Conservation (phyloP, 345 rosid species). For the Trapa incisa region DNA sequence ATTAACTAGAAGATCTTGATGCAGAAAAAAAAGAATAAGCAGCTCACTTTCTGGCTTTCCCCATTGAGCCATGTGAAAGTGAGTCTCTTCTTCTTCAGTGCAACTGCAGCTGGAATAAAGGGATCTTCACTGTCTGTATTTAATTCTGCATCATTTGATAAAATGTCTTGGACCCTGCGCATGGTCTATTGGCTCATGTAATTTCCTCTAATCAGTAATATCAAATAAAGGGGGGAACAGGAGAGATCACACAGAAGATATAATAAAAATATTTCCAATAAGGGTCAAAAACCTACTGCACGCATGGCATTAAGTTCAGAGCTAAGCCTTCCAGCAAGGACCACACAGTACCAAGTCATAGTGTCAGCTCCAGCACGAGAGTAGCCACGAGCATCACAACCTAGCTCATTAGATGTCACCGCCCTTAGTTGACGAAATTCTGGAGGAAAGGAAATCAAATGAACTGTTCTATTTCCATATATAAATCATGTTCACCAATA, state of each 20-base stretch:
- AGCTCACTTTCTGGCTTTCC: conserved; percentile 68
- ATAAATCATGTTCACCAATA: neutral
- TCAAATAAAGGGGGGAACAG: conserved; percentile 9
- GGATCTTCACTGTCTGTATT: conserved; percentile 28
- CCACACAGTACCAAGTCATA: conserved; percentile 75
- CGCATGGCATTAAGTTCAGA: conserved; percentile 80
- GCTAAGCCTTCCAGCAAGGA: conserved; percentile 80
- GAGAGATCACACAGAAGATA: neutral
- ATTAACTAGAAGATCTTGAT: neutral
- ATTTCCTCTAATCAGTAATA: conserved; percentile 15
- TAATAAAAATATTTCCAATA: conserved; percentile 5
- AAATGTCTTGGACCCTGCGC: conserved; percentile 64
- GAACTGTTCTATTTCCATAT: neutral
- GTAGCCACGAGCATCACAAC: conserved; percentile 83
- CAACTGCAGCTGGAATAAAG: conserved; percentile 24
- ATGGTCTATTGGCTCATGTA: conserved; percentile 50
- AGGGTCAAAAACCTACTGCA: conserved; percentile 41
- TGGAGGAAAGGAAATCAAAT: conserved; percentile 14
- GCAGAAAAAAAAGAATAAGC: conserved; percentile 3
- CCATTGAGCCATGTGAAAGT: conserved; percentile 92
- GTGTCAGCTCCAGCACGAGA: conserved; percentile 77
- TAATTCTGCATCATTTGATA: conserved; percentile 27
- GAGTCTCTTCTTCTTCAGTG: conserved; percentile 50
- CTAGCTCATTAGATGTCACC: conserved; percentile 69
- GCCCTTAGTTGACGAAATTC: conserved; percentile 85